A percentile compares a stretch with the other conserved stretches of the same genome.
phyloP scores from a whole-genome alignment of 257 asterid genomes.

The Nicotiana tabacum region DNA sequence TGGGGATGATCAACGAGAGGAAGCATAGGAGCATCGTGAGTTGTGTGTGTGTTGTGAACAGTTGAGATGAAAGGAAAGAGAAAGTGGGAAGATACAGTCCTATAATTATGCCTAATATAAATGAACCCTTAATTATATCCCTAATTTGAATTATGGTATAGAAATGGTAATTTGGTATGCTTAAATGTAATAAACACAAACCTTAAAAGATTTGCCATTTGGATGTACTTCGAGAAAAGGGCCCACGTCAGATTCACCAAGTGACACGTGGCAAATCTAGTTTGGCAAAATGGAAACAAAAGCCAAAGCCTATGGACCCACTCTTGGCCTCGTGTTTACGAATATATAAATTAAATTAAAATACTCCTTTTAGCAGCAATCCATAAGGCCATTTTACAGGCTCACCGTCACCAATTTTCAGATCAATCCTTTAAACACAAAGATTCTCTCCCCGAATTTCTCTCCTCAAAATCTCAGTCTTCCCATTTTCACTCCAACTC shows the following conservation, averaged over 20 bases:
- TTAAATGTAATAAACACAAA: too few relatives aligned
- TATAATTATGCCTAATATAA: too few relatives aligned
- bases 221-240: not conserved
- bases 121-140: too few relatives aligned
- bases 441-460: slow-evolving; percentile 17
- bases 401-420: not conserved
- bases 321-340: not conserved
- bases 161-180: too few relatives aligned
- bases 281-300: not conserved
- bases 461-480: slow-evolving; percentile 9
- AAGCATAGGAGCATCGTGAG: too few relatives aligned
- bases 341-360: not conserved
- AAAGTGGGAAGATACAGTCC: too few relatives aligned
- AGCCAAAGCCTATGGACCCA: not conserved
- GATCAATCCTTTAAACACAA: not conserved
- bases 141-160: too few relatives aligned
- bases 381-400: not conserved
- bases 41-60: too few relatives aligned
- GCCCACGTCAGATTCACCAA: not conserved
- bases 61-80: too few relatives aligned
- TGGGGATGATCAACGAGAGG: too few relatives aligned
- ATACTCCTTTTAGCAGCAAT: not conserved
- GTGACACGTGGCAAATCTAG: slow-evolving; percentile 4
- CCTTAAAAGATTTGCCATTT: not conserved
- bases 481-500: not conserved